Conservation (phyloP, 78 protist species). For the Dictyostelium citrinum region DNA sequence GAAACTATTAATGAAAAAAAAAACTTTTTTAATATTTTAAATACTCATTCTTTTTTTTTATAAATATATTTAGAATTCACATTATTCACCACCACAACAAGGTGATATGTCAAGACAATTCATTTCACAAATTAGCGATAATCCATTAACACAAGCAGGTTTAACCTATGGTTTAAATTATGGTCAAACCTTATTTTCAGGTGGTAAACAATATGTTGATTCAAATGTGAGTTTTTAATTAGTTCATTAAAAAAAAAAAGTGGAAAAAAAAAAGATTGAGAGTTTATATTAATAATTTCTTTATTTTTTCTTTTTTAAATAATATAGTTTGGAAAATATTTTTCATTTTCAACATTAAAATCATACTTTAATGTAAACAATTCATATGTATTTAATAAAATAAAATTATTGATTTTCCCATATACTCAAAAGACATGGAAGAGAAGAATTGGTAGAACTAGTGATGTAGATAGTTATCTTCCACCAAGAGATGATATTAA, state of each 20-base stretch:
- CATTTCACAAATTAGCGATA: conserved; percentile 32
- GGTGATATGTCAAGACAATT: conserved; percentile 23
- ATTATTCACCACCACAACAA: conserved; percentile 57
- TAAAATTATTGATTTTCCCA: conserved; percentile 83
- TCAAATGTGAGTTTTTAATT: conserved; percentile 40
- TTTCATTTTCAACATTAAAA: conserved; percentile 73
- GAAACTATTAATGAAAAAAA: too few species aligned
- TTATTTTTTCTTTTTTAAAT: too few species aligned
- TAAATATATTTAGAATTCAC: neutral
- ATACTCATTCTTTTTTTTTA: neutral
- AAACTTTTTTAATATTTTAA: too few species aligned
- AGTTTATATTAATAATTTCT: neutral
- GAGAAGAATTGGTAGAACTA: conserved; percentile 58
- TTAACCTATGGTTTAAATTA: conserved; percentile 46
- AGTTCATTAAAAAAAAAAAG: neutral
- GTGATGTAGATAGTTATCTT: conserved; percentile 47
- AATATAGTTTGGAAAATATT: conserved; percentile 58
- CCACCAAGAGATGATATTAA: conserved; percentile 89
- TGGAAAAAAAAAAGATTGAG: neutral
- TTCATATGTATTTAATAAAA: conserved; percentile 85
- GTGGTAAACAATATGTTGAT: conserved; percentile 72
- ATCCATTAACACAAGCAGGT: conserved; percentile 74
- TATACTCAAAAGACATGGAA: conserved; percentile 80
- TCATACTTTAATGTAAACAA: conserved; percentile 88
- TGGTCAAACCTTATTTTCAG: conserved; percentile 59